Conservation (phyloP, 495 filamentous ascomycete species). For the Penicillium tannophilum region DNA sequence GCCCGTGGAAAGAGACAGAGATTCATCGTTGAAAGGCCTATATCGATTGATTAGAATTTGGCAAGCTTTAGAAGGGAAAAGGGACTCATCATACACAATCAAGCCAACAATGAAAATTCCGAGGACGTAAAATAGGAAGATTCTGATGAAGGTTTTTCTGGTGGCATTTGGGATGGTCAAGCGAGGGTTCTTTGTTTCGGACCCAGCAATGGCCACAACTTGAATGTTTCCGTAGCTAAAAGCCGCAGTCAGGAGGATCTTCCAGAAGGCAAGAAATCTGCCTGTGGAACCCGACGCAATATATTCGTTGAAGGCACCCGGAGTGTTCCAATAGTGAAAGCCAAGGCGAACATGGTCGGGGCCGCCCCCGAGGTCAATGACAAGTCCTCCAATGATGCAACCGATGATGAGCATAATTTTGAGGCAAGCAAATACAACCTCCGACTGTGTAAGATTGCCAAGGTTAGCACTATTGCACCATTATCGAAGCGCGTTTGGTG, state of each 20-base stretch:
- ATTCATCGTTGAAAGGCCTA: conserved; percentile 42
- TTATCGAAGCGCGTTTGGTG: conserved; percentile 3
- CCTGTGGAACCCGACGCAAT: conserved; percentile 13
- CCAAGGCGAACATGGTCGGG: conserved; percentile 17
- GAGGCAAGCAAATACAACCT: conserved; percentile 42
- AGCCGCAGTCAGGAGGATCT: conserved; percentile 51
- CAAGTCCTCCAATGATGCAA: conserved; percentile 45
- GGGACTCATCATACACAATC: conserved; percentile 27
- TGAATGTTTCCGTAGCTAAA: conserved; percentile 55
- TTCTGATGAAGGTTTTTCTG: conserved; percentile 33
- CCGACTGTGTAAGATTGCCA: conserved; percentile 12
- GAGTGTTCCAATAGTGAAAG: conserved; percentile 22
- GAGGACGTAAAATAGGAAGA: conserved; percentile 41
- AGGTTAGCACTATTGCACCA: conserved; percentile 3
- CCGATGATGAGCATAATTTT: conserved; percentile 48
- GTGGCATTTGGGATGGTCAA: conserved; percentile 36
- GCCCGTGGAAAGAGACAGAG: conserved; percentile 41
- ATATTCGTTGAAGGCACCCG: conserved; percentile 20
- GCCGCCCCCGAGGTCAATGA: conserved; percentile 42
- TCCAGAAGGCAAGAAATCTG: conserved; percentile 50
- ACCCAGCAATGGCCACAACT: conserved; percentile 45
- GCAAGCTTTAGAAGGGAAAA: background rate
- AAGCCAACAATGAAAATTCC: conserved; percentile 41
- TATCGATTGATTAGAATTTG: conserved; percentile 8
- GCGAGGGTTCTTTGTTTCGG: conserved; percentile 39